Percentiles rank a stretch among this genome's conserved stretches.
These are phyloP conservation scores for Pseudomassariella vexata DNA, from an alignment of 2,329 filamentous ascomycete species.

Conservation along the genomic window DNA sequence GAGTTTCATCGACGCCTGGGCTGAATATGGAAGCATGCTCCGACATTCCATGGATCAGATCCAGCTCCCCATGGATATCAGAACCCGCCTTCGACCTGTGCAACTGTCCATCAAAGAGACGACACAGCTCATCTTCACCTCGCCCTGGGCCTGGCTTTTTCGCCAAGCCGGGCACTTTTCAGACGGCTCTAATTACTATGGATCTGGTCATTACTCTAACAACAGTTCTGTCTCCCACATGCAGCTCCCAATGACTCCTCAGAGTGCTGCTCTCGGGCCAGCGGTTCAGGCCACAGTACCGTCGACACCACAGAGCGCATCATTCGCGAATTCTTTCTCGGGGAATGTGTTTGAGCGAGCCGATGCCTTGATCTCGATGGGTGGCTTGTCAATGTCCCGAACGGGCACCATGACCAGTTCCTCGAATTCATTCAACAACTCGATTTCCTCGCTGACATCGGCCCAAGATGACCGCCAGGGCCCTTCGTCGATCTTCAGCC, in stretches of 20 bases:
- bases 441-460: conserved; percentile 22
- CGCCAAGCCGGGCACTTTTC: conserved; percentile 21
- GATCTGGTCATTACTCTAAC: conserved; percentile 26
- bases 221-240: conserved; percentile 24
- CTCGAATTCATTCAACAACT: conserved; percentile 28
- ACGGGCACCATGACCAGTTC: conserved; percentile 34
- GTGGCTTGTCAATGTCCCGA: conserved; percentile 53
- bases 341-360: conserved; percentile 57
- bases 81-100: conserved; percentile 69
- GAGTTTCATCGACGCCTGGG: conserved; percentile 66
- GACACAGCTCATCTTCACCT: conserved; percentile 60
- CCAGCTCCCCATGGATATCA: conserved; percentile 59
- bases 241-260: conserved; percentile 72
- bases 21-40: conserved; percentile 56
- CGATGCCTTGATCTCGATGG: conserved; percentile 50
- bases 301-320: conserved; percentile 56
- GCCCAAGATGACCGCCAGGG: conserved; percentile 21
- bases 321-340: conserved; percentile 48
- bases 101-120: conserved; percentile 81
- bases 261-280: conserved; percentile 83
- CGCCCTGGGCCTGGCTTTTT: conserved; percentile 48
- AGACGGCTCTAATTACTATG: conserved; percentile 17
- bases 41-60: conserved; percentile 47
- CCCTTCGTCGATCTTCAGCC: conserved; percentile 19
- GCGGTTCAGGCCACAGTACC: conserved; percentile 87